Base-by-base conservation (phyloP, 1,284 basidiomycete species). In the Ustilago bromivora region DNA sequence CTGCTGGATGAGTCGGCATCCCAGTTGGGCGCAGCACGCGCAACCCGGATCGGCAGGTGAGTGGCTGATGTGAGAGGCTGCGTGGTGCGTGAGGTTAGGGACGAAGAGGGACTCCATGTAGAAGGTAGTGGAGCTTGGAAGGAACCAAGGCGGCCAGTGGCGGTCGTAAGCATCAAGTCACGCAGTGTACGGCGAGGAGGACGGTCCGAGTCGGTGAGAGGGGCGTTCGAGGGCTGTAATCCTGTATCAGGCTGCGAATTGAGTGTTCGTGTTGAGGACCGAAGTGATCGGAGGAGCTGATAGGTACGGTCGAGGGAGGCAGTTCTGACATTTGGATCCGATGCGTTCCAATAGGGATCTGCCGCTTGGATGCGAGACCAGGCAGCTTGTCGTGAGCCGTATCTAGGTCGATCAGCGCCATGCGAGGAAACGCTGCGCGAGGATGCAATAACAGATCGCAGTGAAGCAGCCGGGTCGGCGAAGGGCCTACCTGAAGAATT, bases 361-460 rank as follows among this genome's bases (percentile, higher is more conserved):
- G n/a, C 23, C 0, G 49, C 9, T 51, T 11, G 49, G 28, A 51
- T 9, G n/a, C 49, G 49, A 51, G 49, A 51, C 49, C 28, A 51
- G 49, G n/a, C 13, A 12, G 49, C 23, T 51, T 28, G 49, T 31
- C 49, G 49, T 51, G 28, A 51, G 11, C 49, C 49, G 6, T 51
- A 51, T n/a, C 49, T 12, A 7, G 11, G 49, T 31, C 28, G 49
- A 51, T 9, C 28, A 28, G 49, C 23, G 12, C 31, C 57, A 12
- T 15, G 71, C 9, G 65, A 68, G 4, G 71, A 19, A 19, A 17
- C 23, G 10, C 43, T 46, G 12, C n/a, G 71, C 17, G 65, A 68
- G 5, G 71, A 61, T 23, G 71, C 61, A 38, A 67, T 68, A 23
- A 61, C 71, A 19, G 71, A 67, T 17, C 71, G 71, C 12, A 73